phyloP scores from a whole-genome alignment of 2,329 filamentous ascomycete genomes.

The Apiospora rasikravindrae region DNA sequence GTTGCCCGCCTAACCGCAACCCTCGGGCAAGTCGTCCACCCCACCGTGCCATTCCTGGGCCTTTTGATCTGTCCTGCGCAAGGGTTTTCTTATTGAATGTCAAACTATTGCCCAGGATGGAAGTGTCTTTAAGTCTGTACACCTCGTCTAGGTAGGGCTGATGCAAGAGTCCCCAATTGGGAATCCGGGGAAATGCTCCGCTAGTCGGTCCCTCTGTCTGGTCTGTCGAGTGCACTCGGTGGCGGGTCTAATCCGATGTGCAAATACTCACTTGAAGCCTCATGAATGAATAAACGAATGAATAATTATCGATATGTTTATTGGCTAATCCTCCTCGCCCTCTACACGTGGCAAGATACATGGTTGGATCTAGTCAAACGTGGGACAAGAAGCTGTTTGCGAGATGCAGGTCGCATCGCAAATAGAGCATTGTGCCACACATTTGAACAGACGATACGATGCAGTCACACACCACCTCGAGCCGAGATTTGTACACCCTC shows the following conservation, averaged over 20 bases:
- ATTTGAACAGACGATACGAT: neutral
- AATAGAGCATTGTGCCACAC: neutral
- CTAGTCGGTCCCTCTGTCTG: neutral
- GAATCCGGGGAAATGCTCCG: conserved; percentile 6
- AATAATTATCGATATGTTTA: too few relatives aligned
- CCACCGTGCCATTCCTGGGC: neutral
- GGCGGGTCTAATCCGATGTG: neutral
- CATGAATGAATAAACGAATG: neutral
- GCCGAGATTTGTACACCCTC: neutral
- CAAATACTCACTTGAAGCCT: neutral
- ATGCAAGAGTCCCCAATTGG: neutral
- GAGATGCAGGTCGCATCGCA: neutral
- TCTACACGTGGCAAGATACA: conserved; percentile 2
- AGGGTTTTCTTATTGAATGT: neutral
- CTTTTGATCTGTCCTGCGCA: neutral
- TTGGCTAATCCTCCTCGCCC: neutral
- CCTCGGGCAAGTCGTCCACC: neutral
- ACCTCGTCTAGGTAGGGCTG: neutral
- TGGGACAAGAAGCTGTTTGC: neutral
- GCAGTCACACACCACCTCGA: neutral
- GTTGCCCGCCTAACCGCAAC: neutral
- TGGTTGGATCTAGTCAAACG: neutral
- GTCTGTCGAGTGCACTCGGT: neutral
- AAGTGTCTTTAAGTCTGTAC: neutral
- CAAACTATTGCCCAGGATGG: neutral